These are phyloP conservation scores for Aurantiochytrium sp. DNA, from an alignment of 108 stramenopile genomes.

Conservation along the genomic window DNA sequence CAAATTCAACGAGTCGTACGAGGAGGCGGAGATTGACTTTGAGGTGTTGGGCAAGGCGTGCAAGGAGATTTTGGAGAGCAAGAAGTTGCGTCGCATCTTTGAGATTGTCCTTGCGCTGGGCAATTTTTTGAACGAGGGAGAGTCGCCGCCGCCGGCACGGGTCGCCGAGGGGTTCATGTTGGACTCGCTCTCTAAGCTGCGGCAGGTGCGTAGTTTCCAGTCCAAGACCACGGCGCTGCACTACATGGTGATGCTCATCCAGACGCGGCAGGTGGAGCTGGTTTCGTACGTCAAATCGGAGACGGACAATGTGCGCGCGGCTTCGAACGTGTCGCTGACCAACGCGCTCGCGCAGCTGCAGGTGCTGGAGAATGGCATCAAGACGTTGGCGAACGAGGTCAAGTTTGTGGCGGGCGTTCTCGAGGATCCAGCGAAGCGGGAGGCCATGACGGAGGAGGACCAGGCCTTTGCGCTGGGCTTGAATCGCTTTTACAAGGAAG, in stretches of 20 bases:
- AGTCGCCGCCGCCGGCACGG: neutral
- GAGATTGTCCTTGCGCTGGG: neutral
- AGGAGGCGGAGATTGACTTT: constrained; percentile 46
- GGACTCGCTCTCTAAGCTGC: neutral
- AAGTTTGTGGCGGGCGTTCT: neutral
- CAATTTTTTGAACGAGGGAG: neutral
- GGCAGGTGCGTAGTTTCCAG: neutral
- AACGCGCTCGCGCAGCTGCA: constrained; percentile 7
- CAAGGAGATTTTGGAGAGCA: neutral
- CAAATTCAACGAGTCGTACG: constrained; percentile 78
- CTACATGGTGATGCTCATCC: neutral
- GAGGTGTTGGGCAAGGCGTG: neutral
- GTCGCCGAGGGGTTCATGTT: neutral
- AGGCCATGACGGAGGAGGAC: constrained; percentile 12
- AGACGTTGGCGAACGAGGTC: neutral
- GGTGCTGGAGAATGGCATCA: neutral
- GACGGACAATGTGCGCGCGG: neutral
- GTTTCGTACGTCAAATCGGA: neutral
- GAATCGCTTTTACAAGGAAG: neutral
- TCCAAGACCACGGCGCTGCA: constrained; percentile 7
- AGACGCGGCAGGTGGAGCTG: neutral
- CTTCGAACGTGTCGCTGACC: neutral
- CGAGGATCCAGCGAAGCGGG: neutral
- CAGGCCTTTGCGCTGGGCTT: neutral
- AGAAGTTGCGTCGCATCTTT: constrained; percentile 4